Evolutionary conservation across 805 yeast genomes (phyloP), one percentile per base, ranked within the genome.

Genomic region (Wickerhamomyces alni): DNA sequence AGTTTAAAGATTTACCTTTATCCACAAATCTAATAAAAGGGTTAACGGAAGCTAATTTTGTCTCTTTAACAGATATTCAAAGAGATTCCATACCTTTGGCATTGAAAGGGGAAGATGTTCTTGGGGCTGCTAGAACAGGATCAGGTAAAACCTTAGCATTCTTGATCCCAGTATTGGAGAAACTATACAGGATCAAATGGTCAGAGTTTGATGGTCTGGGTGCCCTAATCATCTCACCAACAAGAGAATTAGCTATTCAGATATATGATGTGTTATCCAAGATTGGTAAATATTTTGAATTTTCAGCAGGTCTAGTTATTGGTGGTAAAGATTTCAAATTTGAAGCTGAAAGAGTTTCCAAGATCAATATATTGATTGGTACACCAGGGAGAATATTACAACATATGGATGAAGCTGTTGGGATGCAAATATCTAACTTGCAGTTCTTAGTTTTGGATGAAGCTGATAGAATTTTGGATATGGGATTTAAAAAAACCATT

Each of bases 41-140:
- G 2, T 63, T 93, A 30, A 77, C 74, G 43, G 85, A 78, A 39
- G 72, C 94, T n/a, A 82, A 87, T 38, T 93, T 82, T 58, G 70
- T 84, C 2, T 71, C 77, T 10, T 61, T 89, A 66, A 93, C 99
- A 0, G 95, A 85, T 32, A 86, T 93, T 42, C 99, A 93, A 54
- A 76, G 72, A 44, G 78, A 77, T 35, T 70, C 96, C 6, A 84
- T 93, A 21, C 84, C 94, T 0, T 63, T 72, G 12, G 78, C 93
- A 1, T 64, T 93, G 44, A 80, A 84, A 50, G 91, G 93, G 1
- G 56, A 91, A 51, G 99, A 93, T 62, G 94, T 91, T 2, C 88
- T 93, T 4, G 98, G 87, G 4, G 97, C 94, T 57, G 95, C 97
- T 0, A 95, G 86, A 5, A 93, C 99, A 0, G 99, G 99, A 0